A percentile compares a stretch with the other conserved stretches of the same genome.
These are phyloP conservation scores for Fusarium pseudoanthophilum DNA, from an alignment of 2,329 filamentous ascomycete genomes.

Conservation along the genomic window DNA sequence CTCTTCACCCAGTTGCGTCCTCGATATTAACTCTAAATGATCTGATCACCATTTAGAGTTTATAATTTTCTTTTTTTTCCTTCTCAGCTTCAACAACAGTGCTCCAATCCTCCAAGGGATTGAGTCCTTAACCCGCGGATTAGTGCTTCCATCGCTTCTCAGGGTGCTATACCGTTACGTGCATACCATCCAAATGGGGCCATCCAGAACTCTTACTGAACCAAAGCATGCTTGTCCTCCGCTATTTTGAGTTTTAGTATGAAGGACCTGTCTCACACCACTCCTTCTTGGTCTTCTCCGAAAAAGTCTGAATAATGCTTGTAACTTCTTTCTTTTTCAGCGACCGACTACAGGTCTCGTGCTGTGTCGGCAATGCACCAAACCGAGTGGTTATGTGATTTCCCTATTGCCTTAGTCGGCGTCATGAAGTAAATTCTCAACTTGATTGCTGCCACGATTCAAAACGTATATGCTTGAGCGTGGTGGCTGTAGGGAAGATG, in stretches of 20 bases:
- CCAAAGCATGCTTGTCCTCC: fast-evolving
- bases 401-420: fast-evolving
- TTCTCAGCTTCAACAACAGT: fast-evolving
- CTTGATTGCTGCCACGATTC: fast-evolving
- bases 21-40: background rate
- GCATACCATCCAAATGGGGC: background rate
- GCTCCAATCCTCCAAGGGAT: background rate
- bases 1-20: background rate
- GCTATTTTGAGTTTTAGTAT: background rate
- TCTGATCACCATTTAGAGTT: background rate
- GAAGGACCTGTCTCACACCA: fast-evolving
- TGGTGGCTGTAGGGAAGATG: fast-evolving
- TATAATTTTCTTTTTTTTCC: background rate
- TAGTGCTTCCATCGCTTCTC: too few relatives aligned
- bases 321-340: background rate
- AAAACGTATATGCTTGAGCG: fast-evolving
- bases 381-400: background rate
- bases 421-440: fast-evolving
- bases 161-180: too few relatives aligned
- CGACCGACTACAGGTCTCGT: fast-evolving
- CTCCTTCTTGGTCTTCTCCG: too few relatives aligned
- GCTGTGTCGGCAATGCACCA: fast-evolving
- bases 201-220: fast-evolving
- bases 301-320: background rate
- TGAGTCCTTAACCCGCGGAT: background rate